These are phyloP conservation scores for Tylopilus sp. DNA, from an alignment of 1,284 basidiomycete genomes.

Conservation along the genomic window DNA sequence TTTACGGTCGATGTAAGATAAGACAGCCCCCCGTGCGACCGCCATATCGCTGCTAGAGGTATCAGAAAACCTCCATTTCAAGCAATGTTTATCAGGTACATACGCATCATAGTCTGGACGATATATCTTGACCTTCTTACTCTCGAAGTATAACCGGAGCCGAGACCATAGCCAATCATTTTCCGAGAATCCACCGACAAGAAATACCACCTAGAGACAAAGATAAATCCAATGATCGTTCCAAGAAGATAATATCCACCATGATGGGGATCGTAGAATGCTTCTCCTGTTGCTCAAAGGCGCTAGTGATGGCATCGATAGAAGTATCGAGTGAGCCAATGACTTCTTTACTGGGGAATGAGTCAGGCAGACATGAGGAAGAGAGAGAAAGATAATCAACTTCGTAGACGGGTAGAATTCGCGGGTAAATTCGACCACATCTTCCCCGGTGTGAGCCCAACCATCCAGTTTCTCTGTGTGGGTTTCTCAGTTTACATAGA, in stretches of 20 bases:
- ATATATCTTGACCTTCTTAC: no score
- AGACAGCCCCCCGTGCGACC: no score
- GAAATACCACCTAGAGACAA: no score
- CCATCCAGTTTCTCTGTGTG: slow-evolving; percentile 40
- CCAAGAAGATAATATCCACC: slow-evolving; percentile 26
- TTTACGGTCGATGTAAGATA: no score
- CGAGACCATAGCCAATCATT: no score
- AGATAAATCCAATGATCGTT: neutral
- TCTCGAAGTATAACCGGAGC: no score
- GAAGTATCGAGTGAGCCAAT: slow-evolving; percentile 56
- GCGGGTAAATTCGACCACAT: slow-evolving; percentile 15
- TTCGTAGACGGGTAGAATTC: slow-evolving; percentile 25
- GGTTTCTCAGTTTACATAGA: neutral
- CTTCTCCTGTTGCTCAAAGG: slow-evolving; percentile 45
- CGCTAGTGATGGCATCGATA: slow-evolving; percentile 29
- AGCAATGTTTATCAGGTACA: no score
- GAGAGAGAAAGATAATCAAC: slow-evolving; percentile 4
- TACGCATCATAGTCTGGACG: no score
- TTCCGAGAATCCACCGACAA: no score
- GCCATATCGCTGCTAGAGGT: no score
- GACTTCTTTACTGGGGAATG: slow-evolving; percentile 52
- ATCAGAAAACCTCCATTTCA: no score
- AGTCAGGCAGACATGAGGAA: slow-evolving; percentile 11
- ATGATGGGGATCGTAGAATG: slow-evolving; percentile 36
- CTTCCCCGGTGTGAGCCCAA: slow-evolving; percentile 29